Conservation (phyloP, 352 stramenopile genomes). For the Phytophthora sansomeana region DNA sequence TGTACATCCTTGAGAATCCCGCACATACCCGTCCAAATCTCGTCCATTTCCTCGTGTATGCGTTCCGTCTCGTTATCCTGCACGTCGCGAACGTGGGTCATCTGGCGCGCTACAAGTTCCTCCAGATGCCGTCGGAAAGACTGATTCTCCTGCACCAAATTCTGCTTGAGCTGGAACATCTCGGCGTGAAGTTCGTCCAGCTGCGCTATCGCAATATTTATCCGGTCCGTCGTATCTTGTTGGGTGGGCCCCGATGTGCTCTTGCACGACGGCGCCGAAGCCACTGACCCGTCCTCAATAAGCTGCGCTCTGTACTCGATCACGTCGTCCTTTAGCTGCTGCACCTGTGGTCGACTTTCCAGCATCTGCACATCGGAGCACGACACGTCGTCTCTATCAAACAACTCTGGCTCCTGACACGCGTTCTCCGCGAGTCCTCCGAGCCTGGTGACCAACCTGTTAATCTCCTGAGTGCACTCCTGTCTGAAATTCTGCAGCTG, state of each 20-base stretch:
- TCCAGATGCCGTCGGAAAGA: constrained; percentile 58
- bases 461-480: constrained; percentile 60
- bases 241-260: constrained; percentile 7
- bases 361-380: constrained; percentile 11
- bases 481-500: constrained; percentile 53
- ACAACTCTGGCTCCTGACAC: constrained; percentile 17
- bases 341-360: constrained; percentile 32
- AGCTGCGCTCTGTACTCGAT: constrained; percentile 26
- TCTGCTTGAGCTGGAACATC: constrained; percentile 64
- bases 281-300: constrained; percentile 5
- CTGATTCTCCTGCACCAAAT: constrained; percentile 57
- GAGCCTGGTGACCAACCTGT: constrained; percentile 49
- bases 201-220: constrained; percentile 54
- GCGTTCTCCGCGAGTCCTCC: constrained; percentile 38
- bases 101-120: constrained; percentile 55
- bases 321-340: constrained; percentile 38
- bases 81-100: constrained; percentile 52
- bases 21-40: constrained; percentile 71
- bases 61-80: constrained; percentile 65
- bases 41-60: constrained; percentile 68
- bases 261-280: background rate
- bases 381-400: constrained; percentile 16
- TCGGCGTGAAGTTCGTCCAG: constrained; percentile 56
- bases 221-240: constrained; percentile 37
- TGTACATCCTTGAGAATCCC: constrained; percentile 74